phyloP scores from a whole-genome alignment of 441 rosid species.

The Breynia disticha region DNA sequence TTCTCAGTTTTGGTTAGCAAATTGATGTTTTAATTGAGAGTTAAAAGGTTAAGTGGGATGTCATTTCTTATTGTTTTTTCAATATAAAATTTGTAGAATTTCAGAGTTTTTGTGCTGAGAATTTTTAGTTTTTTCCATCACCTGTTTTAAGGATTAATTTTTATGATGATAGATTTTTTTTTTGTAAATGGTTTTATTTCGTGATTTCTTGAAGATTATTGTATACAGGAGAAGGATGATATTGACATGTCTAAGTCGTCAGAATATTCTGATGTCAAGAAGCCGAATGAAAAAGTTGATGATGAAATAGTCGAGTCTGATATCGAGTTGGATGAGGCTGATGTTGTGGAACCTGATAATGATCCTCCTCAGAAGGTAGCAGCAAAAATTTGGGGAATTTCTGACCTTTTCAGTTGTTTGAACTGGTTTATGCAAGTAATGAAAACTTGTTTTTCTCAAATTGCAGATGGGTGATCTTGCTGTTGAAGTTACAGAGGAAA shows the following conservation, averaged over 20 bases:
- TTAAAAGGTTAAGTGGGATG: too few species aligned
- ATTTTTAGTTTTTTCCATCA: too few species aligned
- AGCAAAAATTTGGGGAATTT: constrained; percentile 11
- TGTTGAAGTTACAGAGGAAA: constrained; percentile 70
- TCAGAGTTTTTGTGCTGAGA: too few species aligned
- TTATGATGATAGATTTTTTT: too few species aligned
- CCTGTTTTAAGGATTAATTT: too few species aligned
- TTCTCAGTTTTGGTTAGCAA: too few species aligned
- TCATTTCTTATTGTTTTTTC: too few species aligned
- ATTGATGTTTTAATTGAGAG: too few species aligned
- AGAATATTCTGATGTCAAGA: constrained; percentile 21
- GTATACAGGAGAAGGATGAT: constrained; percentile 30
- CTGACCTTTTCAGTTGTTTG: constrained; percentile 20
- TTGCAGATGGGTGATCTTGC: constrained; percentile 69
- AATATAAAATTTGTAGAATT: too few species aligned
- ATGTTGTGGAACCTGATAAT: constrained; percentile 65
- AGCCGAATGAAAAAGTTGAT: constrained; percentile 31
- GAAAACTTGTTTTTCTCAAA: constrained; percentile 14
- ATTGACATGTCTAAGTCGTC: constrained; percentile 28
- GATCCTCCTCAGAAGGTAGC: constrained; percentile 86
- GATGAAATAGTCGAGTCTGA: constrained; percentile 81
- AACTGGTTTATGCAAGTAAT: constrained; percentile 14
- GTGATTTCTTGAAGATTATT: neutral
- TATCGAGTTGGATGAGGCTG: constrained; percentile 70
- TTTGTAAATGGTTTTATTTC: too few species aligned